Percentiles rank a stretch among this genome's conserved stretches.
Conservation (phyloP, 2,329 filamentous ascomycete genomes). For the Colletotrichum sp. region DNA sequence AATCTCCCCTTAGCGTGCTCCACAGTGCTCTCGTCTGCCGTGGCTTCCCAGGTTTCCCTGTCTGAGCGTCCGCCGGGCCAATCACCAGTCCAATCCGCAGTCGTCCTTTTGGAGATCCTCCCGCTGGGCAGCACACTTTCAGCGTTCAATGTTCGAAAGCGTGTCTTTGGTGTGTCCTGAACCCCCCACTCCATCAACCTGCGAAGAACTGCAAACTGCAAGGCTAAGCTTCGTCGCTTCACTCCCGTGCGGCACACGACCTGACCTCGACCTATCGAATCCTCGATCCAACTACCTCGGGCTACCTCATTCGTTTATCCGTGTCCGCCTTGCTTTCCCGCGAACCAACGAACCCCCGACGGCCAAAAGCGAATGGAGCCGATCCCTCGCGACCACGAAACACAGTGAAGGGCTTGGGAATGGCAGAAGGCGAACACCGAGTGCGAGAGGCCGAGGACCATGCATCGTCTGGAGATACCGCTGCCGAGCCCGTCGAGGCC, state of each 20-base stretch:
- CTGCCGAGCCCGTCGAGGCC: conserved; percentile 2
- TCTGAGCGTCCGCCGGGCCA: neutral
- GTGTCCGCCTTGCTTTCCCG: neutral
- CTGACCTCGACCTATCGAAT: neutral
- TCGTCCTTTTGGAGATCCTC: neutral
- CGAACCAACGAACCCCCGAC: neutral
- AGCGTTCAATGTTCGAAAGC: neutral
- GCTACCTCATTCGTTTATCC: neutral
- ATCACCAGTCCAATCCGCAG: neutral
- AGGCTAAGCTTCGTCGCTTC: neutral
- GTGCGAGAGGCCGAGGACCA: conserved; percentile 4
- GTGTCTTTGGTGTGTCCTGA: neutral
- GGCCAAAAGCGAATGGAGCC: conserved; percentile 13
- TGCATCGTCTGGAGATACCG: neutral
- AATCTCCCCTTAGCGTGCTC: neutral
- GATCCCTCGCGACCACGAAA: neutral
- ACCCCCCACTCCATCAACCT: neutral
- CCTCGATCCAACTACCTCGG: neutral
- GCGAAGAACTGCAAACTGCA: conserved; percentile 19
- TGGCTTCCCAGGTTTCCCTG: neutral
- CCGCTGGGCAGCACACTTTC: neutral
- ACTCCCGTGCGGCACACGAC: neutral
- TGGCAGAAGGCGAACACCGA: conserved; percentile 1
- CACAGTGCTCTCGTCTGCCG: neutral
- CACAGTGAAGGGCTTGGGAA: conserved; percentile 17